These are phyloP conservation scores for Microascus cirrosus DNA, from an alignment of 2,329 filamentous ascomycete species.

Conservation along the genomic window DNA sequence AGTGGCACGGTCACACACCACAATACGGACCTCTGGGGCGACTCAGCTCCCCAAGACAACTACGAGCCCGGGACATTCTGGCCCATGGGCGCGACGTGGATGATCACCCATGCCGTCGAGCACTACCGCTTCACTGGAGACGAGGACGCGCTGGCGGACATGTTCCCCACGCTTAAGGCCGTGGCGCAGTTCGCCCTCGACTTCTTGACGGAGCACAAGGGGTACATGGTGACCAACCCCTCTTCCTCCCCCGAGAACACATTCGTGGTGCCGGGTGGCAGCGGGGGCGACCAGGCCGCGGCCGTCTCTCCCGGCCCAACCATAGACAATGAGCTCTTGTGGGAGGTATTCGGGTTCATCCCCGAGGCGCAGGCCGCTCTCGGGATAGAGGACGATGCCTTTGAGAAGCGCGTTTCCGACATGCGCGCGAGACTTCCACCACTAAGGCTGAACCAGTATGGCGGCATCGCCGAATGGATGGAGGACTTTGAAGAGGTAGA, in stretches of 20 bases:
- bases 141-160: slow-evolving; percentile 13
- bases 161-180: slow-evolving; percentile 17
- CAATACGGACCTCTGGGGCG: slow-evolving; percentile 24
- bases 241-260: slow-evolving; percentile 16
- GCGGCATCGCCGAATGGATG: neutral
- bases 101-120: slow-evolving; percentile 25
- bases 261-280: slow-evolving; percentile 9
- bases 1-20: slow-evolving; percentile 21
- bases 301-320: slow-evolving; percentile 7
- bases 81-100: slow-evolving; percentile 28
- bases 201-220: slow-evolving; percentile 16
- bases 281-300: slow-evolving; percentile 3
- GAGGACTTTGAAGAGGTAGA: neutral
- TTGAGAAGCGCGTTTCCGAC: slow-evolving; percentile 1
- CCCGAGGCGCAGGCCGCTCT: slow-evolving; percentile 6
- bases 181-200: slow-evolving; percentile 18
- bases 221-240: slow-evolving; percentile 13
- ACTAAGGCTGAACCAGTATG: neutral
- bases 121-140: slow-evolving; percentile 23
- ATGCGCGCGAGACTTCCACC: slow-evolving; percentile 5
- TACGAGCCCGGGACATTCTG: slow-evolving; percentile 18
- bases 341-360: slow-evolving; percentile 7
- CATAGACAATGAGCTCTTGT: slow-evolving; percentile 8
- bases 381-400: slow-evolving; percentile 3
- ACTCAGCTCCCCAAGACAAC: slow-evolving; percentile 11